Percentiles rank a stretch among this genome's conserved stretches.
Conservation (phyloP, 1,139 yeast genomes). For the Eremothecium sinecaudum region DNA sequence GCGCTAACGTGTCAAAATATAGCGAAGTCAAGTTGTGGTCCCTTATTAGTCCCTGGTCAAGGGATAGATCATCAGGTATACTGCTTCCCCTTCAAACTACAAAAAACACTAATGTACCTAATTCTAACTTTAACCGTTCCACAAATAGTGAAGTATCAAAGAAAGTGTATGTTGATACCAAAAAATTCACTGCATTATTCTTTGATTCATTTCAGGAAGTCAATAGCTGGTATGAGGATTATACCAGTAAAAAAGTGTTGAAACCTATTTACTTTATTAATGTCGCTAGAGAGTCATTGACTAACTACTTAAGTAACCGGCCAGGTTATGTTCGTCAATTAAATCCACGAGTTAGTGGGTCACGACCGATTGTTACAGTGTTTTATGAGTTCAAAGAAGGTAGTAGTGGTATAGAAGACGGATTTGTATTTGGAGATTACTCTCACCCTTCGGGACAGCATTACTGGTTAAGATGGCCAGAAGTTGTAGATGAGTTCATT, state of each 20-base stretch:
- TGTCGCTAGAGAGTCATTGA: conserved; percentile 7
- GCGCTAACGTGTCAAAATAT: conserved; percentile 3
- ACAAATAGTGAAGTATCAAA: not conserved
- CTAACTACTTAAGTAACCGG: conserved; percentile 3
- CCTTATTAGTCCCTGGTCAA: conserved; percentile 1
- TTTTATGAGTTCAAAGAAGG: conserved; percentile 36
- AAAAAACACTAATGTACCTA: not conserved
- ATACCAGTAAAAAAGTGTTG: not conserved
- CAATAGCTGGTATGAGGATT: conserved; percentile 7
- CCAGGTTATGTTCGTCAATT: not conserved
- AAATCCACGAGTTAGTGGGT: not conserved
- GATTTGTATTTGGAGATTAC: conserved; percentile 31
- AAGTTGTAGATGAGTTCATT: conserved; percentile 31
- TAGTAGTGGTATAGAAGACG: conserved; percentile 31
- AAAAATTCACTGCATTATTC: conserved; percentile 1
- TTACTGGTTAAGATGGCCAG: conserved; percentile 34
- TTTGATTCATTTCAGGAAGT: conserved; percentile 6
- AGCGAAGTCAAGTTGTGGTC: conserved; percentile 1
- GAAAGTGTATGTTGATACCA: not conserved
- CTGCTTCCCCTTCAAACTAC: not conserved
- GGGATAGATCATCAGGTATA: not conserved
- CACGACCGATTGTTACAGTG: conserved; percentile 19
- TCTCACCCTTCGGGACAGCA: conserved; percentile 31
- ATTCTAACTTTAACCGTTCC: not conserved
- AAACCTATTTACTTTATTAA: conserved; percentile 4